Percentiles rank a stretch among this genome's conserved stretches.
Evolutionary conservation across 129 eudicot genomes (phyloP).

Genomic region (Centella asiatica): DNA sequence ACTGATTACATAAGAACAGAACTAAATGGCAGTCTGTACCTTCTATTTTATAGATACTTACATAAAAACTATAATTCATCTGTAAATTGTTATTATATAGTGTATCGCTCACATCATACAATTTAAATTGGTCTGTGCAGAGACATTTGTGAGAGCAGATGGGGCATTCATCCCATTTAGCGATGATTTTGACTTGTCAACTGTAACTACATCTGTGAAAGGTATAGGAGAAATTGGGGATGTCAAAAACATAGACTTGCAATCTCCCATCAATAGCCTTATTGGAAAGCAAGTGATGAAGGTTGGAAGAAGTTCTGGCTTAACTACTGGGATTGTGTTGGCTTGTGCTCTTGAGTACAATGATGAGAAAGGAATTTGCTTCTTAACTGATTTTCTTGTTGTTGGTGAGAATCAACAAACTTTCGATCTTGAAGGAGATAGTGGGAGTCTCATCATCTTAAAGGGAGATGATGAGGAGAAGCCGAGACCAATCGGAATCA

Average conservation of each 20-base stretch:
- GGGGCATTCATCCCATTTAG: slow-evolving; percentile 96
- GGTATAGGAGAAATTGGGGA: slow-evolving; percentile 90
- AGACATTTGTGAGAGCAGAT: slow-evolving; percentile 97
- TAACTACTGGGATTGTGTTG: slow-evolving; percentile 76
- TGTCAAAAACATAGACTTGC: slow-evolving; percentile 69
- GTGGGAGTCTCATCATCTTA: slow-evolving; percentile 75
- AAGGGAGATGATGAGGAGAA: slow-evolving; percentile 69
- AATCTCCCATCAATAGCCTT: slow-evolving; percentile 66
- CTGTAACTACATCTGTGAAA: slow-evolving; percentile 80
- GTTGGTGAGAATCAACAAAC: slow-evolving; percentile 94
- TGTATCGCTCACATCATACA: not conserved
- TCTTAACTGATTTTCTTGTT: slow-evolving; percentile 90
- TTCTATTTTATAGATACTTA: not conserved
- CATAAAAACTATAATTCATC: too few species aligned
- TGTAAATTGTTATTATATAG: too few species aligned
- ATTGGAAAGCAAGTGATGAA: slow-evolving; percentile 91
- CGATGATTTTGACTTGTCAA: slow-evolving; percentile 83
- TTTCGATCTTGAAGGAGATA: slow-evolving; percentile 95
- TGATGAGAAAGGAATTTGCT: slow-evolving; percentile 93
- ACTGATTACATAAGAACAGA: not conserved
- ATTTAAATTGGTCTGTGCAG: slow-evolving; percentile 33
- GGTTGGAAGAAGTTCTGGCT: slow-evolving; percentile 95
- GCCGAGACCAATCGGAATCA: slow-evolving; percentile 87
- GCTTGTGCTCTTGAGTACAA: slow-evolving; percentile 96
- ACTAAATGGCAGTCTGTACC: not conserved